Conservation (phyloP, 2,329 filamentous ascomycete species). For the Trichoderma pleuroti region DNA sequence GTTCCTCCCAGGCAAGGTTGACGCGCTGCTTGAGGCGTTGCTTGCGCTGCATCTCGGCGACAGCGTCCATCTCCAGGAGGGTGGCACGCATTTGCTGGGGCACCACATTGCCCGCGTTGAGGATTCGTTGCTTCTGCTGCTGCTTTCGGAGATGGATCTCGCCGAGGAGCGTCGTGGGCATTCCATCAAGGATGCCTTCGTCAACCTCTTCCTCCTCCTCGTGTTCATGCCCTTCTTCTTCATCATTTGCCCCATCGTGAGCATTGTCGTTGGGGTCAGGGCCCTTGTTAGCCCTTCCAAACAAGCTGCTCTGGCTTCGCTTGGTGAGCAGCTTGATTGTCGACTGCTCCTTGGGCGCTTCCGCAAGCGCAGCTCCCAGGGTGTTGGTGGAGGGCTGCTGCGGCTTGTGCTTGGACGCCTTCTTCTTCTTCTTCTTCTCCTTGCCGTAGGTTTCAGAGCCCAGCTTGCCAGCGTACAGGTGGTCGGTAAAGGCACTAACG, state of each 20-base stretch:
- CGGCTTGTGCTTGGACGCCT: constrained; percentile 21
- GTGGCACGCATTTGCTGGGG: constrained; percentile 83
- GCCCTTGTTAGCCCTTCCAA: constrained; percentile 30
- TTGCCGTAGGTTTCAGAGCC: constrained; percentile 71
- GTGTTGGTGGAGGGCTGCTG: constrained; percentile 26
- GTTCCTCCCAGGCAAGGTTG: constrained; percentile 87
- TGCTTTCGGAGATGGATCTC: constrained; percentile 89
- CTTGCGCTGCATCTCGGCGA: constrained; percentile 78
- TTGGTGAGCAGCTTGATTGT: constrained; percentile 50
- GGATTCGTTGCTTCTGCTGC: constrained; percentile 75
- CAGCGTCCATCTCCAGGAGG: constrained; percentile 82
- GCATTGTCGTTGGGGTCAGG: constrained; percentile 26
- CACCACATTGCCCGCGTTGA: constrained; percentile 54
- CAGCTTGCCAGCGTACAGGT: constrained; percentile 73
- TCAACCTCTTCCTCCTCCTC: constrained; percentile 46
- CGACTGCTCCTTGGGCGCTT: constrained; percentile 42
- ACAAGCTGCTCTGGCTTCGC: constrained; percentile 29
- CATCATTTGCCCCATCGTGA: constrained; percentile 23
- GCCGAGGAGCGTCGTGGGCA: constrained; percentile 85
- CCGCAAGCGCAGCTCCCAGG: constrained; percentile 23
- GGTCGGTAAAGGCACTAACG: constrained; percentile 87
- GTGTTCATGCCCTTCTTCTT: constrained; percentile 37
- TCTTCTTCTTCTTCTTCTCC: constrained; percentile 45
- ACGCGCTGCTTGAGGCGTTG: constrained; percentile 71
- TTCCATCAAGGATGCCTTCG: constrained; percentile 58